phyloP scores from a whole-genome alignment of 306 rosid genomes.

The Ormosia emarginata region DNA sequence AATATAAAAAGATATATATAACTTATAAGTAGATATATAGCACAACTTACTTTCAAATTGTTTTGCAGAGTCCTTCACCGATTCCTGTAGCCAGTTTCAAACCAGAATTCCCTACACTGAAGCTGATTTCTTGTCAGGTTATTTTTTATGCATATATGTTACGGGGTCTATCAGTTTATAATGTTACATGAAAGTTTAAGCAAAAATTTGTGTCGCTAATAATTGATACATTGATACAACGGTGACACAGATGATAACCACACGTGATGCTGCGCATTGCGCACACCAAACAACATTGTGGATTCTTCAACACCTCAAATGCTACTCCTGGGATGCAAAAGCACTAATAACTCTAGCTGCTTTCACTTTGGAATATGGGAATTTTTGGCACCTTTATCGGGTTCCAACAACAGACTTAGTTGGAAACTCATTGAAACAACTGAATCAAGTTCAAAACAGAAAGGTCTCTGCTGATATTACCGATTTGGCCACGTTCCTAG shows the following conservation, averaged over 20 bases:
- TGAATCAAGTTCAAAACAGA: conserved; percentile 31
- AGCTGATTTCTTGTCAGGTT: conserved; percentile 41
- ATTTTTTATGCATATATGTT: neutral
- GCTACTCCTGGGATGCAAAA: conserved; percentile 67
- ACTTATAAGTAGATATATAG: neutral
- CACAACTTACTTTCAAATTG: neutral
- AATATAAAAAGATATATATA: neutral
- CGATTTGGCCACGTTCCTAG: neutral
- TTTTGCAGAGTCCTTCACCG: conserved; percentile 9
- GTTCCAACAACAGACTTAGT: neutral
- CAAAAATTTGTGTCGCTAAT: neutral
- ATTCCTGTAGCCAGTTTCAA: neutral
- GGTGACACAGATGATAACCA: conserved; percentile 30
- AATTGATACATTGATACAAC: too few relatives aligned
- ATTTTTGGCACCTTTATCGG: neutral
- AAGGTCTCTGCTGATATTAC: neutral
- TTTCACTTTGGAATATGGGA: conserved; percentile 32
- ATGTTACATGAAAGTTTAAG: neutral
- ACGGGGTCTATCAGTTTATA: neutral
- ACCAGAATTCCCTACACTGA: conserved; percentile 26
- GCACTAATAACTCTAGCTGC: conserved; percentile 36
- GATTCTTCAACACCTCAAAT: conserved; percentile 33
- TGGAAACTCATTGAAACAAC: conserved; percentile 19
- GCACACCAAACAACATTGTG: conserved; percentile 34
- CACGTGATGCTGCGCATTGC: neutral